phyloP scores from a whole-genome alignment of 129 eudicot genomes.

The Lactuca sativa region DNA sequence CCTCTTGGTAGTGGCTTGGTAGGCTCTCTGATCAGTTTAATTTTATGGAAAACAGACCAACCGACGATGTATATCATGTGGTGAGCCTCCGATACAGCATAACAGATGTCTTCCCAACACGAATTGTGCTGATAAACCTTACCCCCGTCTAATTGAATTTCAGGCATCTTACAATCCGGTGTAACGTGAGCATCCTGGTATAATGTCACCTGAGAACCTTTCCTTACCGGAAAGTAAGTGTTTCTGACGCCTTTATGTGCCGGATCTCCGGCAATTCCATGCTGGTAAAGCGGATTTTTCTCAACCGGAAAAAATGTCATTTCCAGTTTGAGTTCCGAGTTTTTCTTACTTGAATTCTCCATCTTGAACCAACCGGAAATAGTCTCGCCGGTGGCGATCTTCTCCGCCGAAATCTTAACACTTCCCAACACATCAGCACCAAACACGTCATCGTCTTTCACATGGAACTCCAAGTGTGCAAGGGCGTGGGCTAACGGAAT shows the following conservation, averaged over 20 bases:
- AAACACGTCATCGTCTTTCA: conserved; percentile 71
- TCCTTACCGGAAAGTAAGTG: conserved; percentile 76
- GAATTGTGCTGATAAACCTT: conserved; percentile 40
- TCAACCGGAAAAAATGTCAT: conserved; percentile 59
- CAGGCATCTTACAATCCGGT: conserved; percentile 50
- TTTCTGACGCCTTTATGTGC: conserved; percentile 45
- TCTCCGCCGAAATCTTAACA: conserved; percentile 52
- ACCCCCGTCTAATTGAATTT: conserved; percentile 62
- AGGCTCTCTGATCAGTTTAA: conserved; percentile 79
- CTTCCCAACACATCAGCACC: conserved; percentile 78
- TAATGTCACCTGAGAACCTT: conserved; percentile 58
- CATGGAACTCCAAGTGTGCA: conserved; percentile 53
- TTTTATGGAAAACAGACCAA: conserved; percentile 83
- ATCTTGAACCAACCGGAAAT: conserved; percentile 61
- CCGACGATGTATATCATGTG: conserved; percentile 82
- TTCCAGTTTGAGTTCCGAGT: conserved; percentile 42
- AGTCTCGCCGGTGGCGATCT: conserved; percentile 47
- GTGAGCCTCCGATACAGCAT: conserved; percentile 82
- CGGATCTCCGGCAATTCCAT: conserved; percentile 65
- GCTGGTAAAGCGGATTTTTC: conserved; percentile 40
- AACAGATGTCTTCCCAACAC: conserved; percentile 91
- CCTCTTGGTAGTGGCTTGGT: conserved; percentile 70
- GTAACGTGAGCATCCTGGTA: conserved; percentile 86
- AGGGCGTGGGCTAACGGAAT: conserved; percentile 70
- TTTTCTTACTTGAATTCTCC: conserved; percentile 57